These are phyloP conservation scores for Xylaria sp. DNA, from an alignment of 2,329 filamentous ascomycete genomes.

Conservation along the genomic window DNA sequence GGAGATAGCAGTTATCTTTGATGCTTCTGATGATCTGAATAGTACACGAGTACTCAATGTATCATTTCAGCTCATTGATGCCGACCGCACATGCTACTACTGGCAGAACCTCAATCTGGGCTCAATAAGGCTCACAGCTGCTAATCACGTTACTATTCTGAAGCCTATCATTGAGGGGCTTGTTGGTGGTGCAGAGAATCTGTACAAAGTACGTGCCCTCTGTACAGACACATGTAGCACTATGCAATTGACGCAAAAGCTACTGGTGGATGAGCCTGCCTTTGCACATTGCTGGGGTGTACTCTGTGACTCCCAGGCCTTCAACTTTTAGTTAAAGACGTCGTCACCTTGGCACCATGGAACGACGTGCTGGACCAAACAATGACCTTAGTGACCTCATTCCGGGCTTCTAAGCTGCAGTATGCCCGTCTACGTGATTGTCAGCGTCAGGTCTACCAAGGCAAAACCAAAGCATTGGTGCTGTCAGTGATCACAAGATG, in stretches of 20 bases:
- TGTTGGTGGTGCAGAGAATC: not conserved
- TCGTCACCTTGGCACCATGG: not conserved
- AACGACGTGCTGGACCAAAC: not conserved
- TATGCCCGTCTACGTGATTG: not conserved
- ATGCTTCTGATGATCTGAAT: not conserved
- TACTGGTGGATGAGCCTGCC: not conserved
- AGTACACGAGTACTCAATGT: not conserved
- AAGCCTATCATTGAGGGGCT: not conserved
- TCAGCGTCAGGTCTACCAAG: not conserved
- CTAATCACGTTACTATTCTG: not conserved
- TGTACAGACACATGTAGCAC: not conserved
- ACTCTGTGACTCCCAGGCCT: not conserved
- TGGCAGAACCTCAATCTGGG: not conserved
- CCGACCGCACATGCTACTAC: not conserved
- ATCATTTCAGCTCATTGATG: not conserved
- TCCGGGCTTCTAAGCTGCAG: not conserved
- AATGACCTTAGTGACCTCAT: not conserved
- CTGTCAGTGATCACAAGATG: not conserved
- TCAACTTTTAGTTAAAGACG: not conserved
- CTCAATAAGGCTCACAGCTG: not conserved
- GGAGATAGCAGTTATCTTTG: not conserved
- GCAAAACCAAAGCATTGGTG: not conserved
- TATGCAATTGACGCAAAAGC: not conserved
- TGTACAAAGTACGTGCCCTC: not conserved
- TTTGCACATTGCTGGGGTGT: not conserved